These are phyloP conservation scores for Delitschia confertaspora DNA, from an alignment of 495 filamentous ascomycete species.

Conservation along the genomic window DNA sequence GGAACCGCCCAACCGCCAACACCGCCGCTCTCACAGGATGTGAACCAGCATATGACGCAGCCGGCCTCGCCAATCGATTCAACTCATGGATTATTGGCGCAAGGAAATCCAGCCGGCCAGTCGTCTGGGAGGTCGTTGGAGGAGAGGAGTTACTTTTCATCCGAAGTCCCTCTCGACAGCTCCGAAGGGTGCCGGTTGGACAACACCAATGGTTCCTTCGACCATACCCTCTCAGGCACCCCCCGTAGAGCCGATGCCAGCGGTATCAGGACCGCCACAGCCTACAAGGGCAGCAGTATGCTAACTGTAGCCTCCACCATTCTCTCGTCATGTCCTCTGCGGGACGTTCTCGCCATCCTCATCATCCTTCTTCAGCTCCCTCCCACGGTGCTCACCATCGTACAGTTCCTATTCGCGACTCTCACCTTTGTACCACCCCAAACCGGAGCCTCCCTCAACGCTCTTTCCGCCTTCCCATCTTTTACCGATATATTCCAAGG, in stretches of 20 bases:
- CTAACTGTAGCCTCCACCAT: conserved; percentile 74
- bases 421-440: conserved; percentile 84
- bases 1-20: conserved; percentile 40
- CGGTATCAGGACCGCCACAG: conserved; percentile 44
- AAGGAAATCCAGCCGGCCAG: conserved; percentile 10
- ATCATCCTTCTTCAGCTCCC: conserved; percentile 97
- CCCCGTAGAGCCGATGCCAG: conserved; percentile 14
- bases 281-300: conserved; percentile 45
- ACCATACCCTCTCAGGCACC: conserved; percentile 1
- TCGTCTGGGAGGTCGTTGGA: conserved; percentile 2
- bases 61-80: conserved; percentile 11
- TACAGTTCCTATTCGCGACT: conserved; percentile 87
- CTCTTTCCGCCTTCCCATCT: conserved; percentile 42
- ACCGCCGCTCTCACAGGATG: conserved; percentile 32
- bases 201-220: conserved; percentile 7
- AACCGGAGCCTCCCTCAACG: conserved; percentile 40
- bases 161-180: conserved; percentile 23
- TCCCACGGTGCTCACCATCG: conserved; percentile 76
- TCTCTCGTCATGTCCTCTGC: conserved; percentile 78
- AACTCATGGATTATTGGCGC: conserved; percentile 13
- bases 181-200: conserved; percentile 23
- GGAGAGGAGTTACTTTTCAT: conserved; percentile 16
- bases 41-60: conserved; percentile 27
- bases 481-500: conserved; percentile 70
- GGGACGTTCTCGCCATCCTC: conserved; percentile 94